Conservation (phyloP, 1,284 basidiomycete genomes). For the Ceratobasidium sp. region DNA sequence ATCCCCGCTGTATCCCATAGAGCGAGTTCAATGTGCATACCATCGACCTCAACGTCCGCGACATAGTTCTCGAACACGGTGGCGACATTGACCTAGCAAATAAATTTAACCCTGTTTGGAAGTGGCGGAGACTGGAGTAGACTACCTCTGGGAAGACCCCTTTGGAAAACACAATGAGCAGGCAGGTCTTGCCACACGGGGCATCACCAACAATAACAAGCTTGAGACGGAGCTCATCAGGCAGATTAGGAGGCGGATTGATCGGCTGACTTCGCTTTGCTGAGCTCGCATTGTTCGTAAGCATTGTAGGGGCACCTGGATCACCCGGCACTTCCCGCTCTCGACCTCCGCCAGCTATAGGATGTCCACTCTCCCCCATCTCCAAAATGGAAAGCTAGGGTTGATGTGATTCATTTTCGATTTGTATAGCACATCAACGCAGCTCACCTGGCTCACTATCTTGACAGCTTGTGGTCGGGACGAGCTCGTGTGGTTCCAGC, state of each 20-base stretch:
- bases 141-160: conserved; percentile 93
- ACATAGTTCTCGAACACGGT: conserved; percentile 96
- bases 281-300: not conserved
- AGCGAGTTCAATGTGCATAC: conserved; percentile 92
- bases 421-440: not conserved
- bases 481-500: not conserved
- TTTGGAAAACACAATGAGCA: conserved; percentile 89
- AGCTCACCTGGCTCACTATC: not conserved
- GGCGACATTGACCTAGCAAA: conserved; percentile 84
- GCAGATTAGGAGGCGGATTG: no score
- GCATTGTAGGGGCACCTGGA: no score
- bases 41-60: no score
- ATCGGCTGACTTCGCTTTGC: no score
- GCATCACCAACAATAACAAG: conserved; percentile 86
- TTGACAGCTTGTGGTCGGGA: not conserved
- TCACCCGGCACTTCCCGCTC: no score
- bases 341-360: no score
- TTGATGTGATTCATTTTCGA: not conserved
- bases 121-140: conserved; percentile 25
- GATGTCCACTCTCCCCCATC: no score
- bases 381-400: not conserved
- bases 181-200: conserved; percentile 88
- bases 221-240: conserved; percentile 71
- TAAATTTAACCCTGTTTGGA: not conserved
- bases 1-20: conserved; percentile 97